Base-by-base conservation (phyloP, 2,329 filamentous ascomycete species). In the Sphaerostilbella broomeana region DNA sequence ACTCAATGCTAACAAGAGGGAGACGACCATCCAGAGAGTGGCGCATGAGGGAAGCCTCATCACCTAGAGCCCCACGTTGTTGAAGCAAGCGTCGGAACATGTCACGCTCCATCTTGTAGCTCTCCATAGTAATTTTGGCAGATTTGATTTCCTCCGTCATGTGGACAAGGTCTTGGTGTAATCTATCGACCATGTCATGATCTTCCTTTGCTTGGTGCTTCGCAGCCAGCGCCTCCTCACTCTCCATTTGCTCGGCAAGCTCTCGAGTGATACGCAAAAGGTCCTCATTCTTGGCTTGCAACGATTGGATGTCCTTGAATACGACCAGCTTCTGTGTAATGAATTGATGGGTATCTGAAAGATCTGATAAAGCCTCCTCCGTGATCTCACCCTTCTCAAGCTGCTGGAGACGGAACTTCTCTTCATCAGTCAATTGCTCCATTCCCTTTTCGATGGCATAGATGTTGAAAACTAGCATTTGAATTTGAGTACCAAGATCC, bases 51-150 rank as follows among this genome's bases (percentile, higher is more conserved):
- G 81, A 81, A 12, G 75, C 73, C 28, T 83, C 68, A 44, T 88
- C 82, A 10, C 67, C 70, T 58, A 75, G 57, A 56, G 74, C 54
- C 55, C 70, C 58, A 64, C 80, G 61, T 46, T 92, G 85, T 50
- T 90, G 85, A 20, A 95, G 75, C 69, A 97, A 89, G 37, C 89
- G 87, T 16, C 90, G 81, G 80, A 95, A 97, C 78, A 95, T 95
- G 58, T 98, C 90, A 46, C 92, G 82, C 65, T 98, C 92, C 53
- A 88, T 86, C 58, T 92, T 87, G 60, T 94, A 95, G 59, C 86
- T 94, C 67, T 95, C 86, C 47, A 88, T 85, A 42, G 89, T 86
- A 20, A 84, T 79, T 29, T 84, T 79, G 49, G 95, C 81, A 10
- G 84, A 84, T 50, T 82, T 78, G 37, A 94, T 78, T 57, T 95